Percentiles rank a stretch among this genome's conserved stretches.
phyloP scores from a whole-genome alignment of 1,139 yeast species.

The Yamadazyma triangularis region DNA sequence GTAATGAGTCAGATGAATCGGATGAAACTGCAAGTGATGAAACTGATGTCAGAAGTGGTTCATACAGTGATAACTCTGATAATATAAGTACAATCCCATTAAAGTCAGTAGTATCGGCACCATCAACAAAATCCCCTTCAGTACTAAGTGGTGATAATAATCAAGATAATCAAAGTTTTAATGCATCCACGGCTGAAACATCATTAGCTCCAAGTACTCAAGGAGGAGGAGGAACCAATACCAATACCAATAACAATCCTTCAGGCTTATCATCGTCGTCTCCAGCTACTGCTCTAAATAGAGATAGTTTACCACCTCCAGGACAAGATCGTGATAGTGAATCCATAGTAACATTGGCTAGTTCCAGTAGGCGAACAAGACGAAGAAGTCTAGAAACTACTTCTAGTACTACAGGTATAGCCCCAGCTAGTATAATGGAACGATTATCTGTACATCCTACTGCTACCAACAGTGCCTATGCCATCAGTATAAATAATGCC shows the following conservation, averaged over 20 bases:
- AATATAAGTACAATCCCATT: constrained; percentile 49
- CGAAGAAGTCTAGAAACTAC: constrained; percentile 55
- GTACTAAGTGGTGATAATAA: constrained; percentile 36
- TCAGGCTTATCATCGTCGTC: too few species aligned
- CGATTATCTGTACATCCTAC: constrained; percentile 20
- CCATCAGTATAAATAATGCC: constrained; percentile 10
- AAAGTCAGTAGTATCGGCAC: constrained; percentile 46
- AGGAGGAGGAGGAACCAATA: constrained; percentile 1
- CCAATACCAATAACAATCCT: constrained; percentile 7
- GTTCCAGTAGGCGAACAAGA: constrained; percentile 45
- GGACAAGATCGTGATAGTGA: constrained; percentile 43
- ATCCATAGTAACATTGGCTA: constrained; percentile 51
- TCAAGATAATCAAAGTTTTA: constrained; percentile 33
- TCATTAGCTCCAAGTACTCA: constrained; percentile 42
- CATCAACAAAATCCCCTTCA: constrained; percentile 44
- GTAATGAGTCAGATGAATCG: not conserved
- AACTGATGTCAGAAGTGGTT: constrained; percentile 3
- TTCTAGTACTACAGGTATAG: constrained; percentile 58
- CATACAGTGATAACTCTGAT: constrained; percentile 18
- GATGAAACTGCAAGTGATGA: constrained; percentile 6
- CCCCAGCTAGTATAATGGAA: constrained; percentile 61
- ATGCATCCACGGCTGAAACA: constrained; percentile 51
- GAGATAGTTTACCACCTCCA: constrained; percentile 10
- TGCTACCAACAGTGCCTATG: constrained; percentile 9
- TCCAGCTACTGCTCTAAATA: constrained; percentile 3